Evolutionary conservation across 2,329 filamentous ascomycete species (phyloP), one percentile per base, ranked within the genome.

Genomic region (Orbilia oligospora): DNA sequence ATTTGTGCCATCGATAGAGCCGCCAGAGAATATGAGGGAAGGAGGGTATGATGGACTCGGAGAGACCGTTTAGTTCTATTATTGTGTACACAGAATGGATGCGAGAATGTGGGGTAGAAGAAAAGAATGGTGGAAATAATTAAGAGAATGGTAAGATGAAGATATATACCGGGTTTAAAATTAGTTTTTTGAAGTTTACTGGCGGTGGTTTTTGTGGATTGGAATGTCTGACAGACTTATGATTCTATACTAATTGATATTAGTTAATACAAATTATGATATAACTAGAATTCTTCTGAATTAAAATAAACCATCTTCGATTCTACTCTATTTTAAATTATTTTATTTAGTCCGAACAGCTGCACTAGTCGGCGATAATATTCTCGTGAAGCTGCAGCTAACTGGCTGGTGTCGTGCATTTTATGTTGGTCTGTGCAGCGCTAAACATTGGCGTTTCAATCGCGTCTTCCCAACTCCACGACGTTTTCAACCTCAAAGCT

Each of bases 11-110:
- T 92, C 91, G 80, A 92, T 94, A 83, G 92, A 94, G 85, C 91
- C 92, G 61, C 92, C 92, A 9, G 89, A 90, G 84, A 94, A 93
- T 87, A 94, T 94, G 92, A 90, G 92, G 84, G 91, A 93, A 83
- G 88, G 89, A 81, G 90, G 91, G 82, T 93, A 91, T 91, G 91
- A 91, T 71, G 91, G 91, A 16, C 68, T 78, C 36, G 38, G 44
- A 41, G 75, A 78, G 38, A 64, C 68, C 18, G 75, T 78, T 51
- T 78, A 68, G 49, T 18, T 9, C 44, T 20, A 41, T 41, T 41
- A 38, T 30, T 30, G 6, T 36, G 10, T 12, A 36, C 33, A 36
- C 5, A 36, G 6, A 41, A 41, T 41, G 14, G 5, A 30, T 27
- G 10, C 1, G 48, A 30, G 48, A n/a, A 53, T 36, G 10, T 36